These are phyloP conservation scores for Colletotrichum salicis DNA, from an alignment of 2,329 filamentous ascomycete species.

Conservation along the genomic window DNA sequence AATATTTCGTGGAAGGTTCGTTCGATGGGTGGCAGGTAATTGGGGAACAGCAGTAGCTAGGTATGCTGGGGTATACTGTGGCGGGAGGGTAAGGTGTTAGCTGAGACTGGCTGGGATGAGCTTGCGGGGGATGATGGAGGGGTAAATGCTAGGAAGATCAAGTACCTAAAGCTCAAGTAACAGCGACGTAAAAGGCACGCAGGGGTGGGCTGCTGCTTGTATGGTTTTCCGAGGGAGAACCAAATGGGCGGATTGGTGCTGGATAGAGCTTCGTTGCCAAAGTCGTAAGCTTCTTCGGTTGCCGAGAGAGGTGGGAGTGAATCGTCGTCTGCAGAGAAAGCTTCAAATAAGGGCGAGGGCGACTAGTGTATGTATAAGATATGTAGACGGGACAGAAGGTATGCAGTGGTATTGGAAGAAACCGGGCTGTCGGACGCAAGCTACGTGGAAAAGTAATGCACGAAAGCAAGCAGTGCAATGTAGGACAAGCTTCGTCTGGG, in stretches of 20 bases:
- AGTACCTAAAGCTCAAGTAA: slow-evolving; percentile 15
- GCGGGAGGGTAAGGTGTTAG: slow-evolving; percentile 26
- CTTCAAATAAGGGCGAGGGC: background rate
- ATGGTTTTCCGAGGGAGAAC: background rate
- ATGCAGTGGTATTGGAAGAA: background rate
- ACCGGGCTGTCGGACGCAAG: background rate
- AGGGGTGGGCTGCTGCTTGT: slow-evolving; percentile 14
- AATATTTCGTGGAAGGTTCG: slow-evolving; percentile 14
- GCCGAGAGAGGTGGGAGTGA: background rate
- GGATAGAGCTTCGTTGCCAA: background rate
- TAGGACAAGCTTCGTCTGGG: background rate
- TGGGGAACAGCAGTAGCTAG: slow-evolving; percentile 9
- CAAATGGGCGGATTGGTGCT: background rate
- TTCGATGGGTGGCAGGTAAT: slow-evolving; percentile 9
- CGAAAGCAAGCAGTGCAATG: background rate
- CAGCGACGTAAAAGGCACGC: slow-evolving; percentile 14
- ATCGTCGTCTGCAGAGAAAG: background rate
- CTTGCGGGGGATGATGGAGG: slow-evolving; percentile 36
- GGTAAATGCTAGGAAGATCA: slow-evolving; percentile 22
- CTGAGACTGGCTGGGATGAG: slow-evolving; percentile 34
- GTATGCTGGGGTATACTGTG: slow-evolving; percentile 19
- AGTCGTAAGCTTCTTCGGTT: background rate
- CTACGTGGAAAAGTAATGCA: background rate
- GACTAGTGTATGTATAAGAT: background rate
- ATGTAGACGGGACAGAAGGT: background rate